Evolutionary conservation across 2,329 filamentous ascomycete species (phyloP).

Genomic region (Lecanicillium sp.): DNA sequence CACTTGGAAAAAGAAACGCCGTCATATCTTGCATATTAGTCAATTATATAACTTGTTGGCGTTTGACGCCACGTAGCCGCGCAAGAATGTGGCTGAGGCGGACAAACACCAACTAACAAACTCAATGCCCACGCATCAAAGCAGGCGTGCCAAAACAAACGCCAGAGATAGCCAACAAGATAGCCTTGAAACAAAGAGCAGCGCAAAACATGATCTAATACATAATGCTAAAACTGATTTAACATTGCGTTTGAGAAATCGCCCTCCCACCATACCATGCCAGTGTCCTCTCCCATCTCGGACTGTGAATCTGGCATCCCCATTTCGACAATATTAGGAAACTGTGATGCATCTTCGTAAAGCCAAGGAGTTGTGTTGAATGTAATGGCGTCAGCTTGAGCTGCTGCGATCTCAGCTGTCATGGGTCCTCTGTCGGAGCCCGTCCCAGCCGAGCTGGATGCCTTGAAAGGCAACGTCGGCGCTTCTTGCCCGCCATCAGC

Average conservation of each 20-base stretch:
- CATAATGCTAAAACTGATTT: conserved; percentile 26
- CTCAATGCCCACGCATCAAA: too few relatives aligned
- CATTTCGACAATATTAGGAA: conserved; percentile 29
- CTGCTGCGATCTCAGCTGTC: conserved; percentile 21
- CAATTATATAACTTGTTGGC: too few relatives aligned
- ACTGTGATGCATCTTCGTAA: conserved; percentile 32
- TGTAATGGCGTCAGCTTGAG: conserved; percentile 27
- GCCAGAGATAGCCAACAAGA: too few relatives aligned
- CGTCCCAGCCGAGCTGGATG: conserved; percentile 14
- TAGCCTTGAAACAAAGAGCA: too few relatives aligned
- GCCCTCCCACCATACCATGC: conserved; percentile 32
- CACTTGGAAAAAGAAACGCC: too few relatives aligned
- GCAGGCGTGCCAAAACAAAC: too few relatives aligned
- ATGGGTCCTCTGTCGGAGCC: conserved; percentile 16
- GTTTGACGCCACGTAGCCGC: too few relatives aligned
- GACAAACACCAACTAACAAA: too few relatives aligned
- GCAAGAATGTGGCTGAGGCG: too few relatives aligned
- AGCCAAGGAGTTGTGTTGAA: conserved; percentile 35
- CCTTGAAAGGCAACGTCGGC: conserved; percentile 31
- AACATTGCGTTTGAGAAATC: conserved; percentile 31
- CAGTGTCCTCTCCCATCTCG: conserved; percentile 13
- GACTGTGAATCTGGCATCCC: conserved; percentile 22
- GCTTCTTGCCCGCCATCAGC: conserved; percentile 42
- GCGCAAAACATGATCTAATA: too few relatives aligned
- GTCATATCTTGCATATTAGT: too few relatives aligned